Evolutionary conservation across 176 grass and related monocot species (phyloP).

Genomic region (Pontederia crassipes): DNA sequence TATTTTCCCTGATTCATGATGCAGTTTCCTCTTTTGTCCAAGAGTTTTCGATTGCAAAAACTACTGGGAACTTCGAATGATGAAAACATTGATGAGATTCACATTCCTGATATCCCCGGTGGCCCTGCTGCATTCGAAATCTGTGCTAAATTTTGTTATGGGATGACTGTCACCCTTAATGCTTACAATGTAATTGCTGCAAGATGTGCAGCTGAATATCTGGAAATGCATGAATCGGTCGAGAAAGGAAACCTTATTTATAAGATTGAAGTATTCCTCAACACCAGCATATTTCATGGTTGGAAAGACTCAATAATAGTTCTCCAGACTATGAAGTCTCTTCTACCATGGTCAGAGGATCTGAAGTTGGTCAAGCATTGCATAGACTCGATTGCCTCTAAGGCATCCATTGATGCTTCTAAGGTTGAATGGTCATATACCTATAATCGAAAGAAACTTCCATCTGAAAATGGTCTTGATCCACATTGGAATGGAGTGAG

Average conservation of each 20-base stretch:
- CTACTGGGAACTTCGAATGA: conserved; percentile 53
- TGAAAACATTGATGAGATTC: conserved; percentile 48
- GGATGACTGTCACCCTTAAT: conserved; percentile 73
- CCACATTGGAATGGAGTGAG: conserved; percentile 61
- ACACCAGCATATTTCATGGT: conserved; percentile 62
- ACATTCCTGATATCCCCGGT: conserved; percentile 72
- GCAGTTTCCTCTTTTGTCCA: conserved; percentile 93
- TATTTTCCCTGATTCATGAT: neutral
- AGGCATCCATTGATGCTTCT: conserved; percentile 62
- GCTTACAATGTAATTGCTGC: conserved; percentile 81
- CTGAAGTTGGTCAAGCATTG: conserved; percentile 78
- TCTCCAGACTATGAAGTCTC: conserved; percentile 81
- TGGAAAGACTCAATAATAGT: conserved; percentile 97
- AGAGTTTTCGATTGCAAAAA: conserved; percentile 71
- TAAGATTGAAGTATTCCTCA: conserved; percentile 86
- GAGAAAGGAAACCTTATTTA: conserved; percentile 97
- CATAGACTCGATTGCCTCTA: conserved; percentile 88
- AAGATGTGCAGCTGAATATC: conserved; percentile 77
- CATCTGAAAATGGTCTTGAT: conserved; percentile 51
- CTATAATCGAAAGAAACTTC: conserved; percentile 76
- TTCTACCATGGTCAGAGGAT: conserved; percentile 84
- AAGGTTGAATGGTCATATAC: conserved; percentile 95
- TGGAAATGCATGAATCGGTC: conserved; percentile 88
- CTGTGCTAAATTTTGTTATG: conserved; percentile 94
- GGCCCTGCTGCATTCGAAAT: conserved; percentile 83